Percentiles rank a stretch among this genome's conserved stretches.
These are phyloP conservation scores for Mayamaea pseudoterrestris DNA, from an alignment of 108 stramenopile genomes.

Conservation along the genomic window DNA sequence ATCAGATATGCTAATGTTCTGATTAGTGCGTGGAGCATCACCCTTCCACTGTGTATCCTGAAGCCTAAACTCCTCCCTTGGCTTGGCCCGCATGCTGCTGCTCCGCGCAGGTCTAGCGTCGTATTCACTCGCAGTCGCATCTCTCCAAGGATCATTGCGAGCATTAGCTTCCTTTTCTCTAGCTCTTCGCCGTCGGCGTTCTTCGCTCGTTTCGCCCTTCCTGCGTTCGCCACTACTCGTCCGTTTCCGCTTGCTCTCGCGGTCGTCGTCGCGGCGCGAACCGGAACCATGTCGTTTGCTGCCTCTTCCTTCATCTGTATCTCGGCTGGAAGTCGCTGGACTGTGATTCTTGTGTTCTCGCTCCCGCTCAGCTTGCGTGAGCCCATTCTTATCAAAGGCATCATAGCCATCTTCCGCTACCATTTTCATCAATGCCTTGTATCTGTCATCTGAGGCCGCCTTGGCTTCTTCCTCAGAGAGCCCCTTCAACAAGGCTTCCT, in stretches of 20 bases:
- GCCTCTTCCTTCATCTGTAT: slow-evolving; percentile 7
- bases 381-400: background rate
- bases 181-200: too few species aligned
- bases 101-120: too few species aligned
- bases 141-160: too few species aligned
- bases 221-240: slow-evolving; percentile 8
- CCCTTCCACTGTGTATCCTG: too few species aligned
- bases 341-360: slow-evolving; percentile 7
- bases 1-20: too few species aligned
- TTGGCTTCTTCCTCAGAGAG: slow-evolving; percentile 53
- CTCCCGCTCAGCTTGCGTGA: background rate
- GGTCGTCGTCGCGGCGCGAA: slow-evolving; percentile 12
- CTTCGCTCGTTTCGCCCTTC: too few species aligned
- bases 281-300: slow-evolving; percentile 13
- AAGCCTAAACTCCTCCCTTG: too few species aligned
- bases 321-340: background rate
- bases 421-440: slow-evolving; percentile 57
- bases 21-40: too few species aligned
- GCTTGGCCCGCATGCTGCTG: too few species aligned
- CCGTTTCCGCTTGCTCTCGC: slow-evolving; percentile 13
- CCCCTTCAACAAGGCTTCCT: slow-evolving; percentile 38
- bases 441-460: slow-evolving; percentile 42
- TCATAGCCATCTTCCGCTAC: slow-evolving; percentile 35
- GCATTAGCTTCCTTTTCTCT: too few species aligned
- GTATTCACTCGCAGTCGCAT: too few species aligned